A percentile compares a stretch with the other conserved stretches of the same genome.
phyloP scores from a whole-genome alignment of 352 stramenopile genomes.

The Pythium folliculosum region DNA sequence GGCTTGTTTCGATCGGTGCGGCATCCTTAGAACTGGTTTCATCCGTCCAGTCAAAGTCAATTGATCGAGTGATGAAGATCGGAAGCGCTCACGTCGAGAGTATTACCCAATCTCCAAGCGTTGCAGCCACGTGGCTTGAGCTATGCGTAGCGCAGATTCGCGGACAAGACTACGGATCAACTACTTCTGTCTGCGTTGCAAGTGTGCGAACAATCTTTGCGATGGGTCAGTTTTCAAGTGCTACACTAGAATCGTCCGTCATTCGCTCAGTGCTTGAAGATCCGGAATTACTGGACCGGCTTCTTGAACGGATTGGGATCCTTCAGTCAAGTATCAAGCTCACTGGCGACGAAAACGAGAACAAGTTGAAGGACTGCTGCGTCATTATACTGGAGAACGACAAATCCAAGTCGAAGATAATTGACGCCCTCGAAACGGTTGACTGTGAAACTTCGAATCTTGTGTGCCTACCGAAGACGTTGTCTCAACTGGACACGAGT shows the following conservation, averaged over 20 bases:
- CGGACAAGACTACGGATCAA: background rate
- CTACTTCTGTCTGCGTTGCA: background rate
- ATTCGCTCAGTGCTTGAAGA: background rate
- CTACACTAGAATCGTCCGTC: background rate
- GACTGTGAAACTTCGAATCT: background rate
- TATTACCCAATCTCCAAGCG: conserved; percentile 4
- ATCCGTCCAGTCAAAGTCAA: conserved; percentile 3
- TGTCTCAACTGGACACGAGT: conserved; percentile 13
- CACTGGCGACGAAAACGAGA: conserved; percentile 15
- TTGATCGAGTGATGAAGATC: conserved; percentile 25
- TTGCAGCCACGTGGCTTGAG: conserved; percentile 8
- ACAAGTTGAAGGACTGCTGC: conserved; percentile 35
- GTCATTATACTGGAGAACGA: conserved; percentile 59
- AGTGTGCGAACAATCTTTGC: conserved; percentile 15
- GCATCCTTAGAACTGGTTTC: background rate
- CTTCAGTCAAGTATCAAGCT: conserved; percentile 28
- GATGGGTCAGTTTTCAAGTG: conserved; percentile 2
- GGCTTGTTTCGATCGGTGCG: conserved; percentile 13
- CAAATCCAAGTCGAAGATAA: conserved; percentile 41
- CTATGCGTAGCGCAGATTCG: conserved; percentile 16
- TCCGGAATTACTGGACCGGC: background rate
- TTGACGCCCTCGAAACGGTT: conserved; percentile 38
- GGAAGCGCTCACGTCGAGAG: conserved; percentile 5
- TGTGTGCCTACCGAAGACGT: conserved; percentile 11
- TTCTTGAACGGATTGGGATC: conserved; percentile 21